These are phyloP conservation scores for Fraxinus dipetala DNA, from an alignment of 305 asterid genomes.

Conservation along the genomic window DNA sequence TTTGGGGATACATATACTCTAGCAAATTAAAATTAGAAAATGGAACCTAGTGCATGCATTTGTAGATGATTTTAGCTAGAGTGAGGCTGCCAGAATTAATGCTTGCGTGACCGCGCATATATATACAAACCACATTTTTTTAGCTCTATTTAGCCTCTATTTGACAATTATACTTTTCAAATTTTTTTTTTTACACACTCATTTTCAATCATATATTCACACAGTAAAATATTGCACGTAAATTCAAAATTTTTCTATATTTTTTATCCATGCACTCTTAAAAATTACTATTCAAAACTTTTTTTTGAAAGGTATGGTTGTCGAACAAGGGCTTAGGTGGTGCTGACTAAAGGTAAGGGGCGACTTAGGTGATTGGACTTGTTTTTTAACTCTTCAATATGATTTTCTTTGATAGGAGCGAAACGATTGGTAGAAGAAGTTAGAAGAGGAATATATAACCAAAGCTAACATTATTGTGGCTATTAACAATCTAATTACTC, in stretches of 20 bases:
- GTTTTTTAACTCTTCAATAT: not conserved
- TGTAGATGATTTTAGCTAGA: too few relatives aligned
- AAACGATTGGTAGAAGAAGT: not conserved
- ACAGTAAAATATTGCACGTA: too few relatives aligned
- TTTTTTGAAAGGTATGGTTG: not conserved
- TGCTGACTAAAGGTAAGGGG: not conserved
- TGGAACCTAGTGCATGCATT: not conserved
- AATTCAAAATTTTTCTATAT: not conserved
- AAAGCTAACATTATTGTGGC: not conserved
- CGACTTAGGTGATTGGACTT: not conserved
- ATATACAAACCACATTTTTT: too few relatives aligned
- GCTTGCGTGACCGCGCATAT: not conserved
- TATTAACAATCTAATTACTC: not conserved
- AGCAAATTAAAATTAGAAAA: not conserved
- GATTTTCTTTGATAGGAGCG: not conserved
- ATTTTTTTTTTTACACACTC: too few relatives aligned
- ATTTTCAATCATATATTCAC: too few relatives aligned
- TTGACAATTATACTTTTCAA: too few relatives aligned
- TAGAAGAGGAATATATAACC: not conserved
- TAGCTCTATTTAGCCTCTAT: too few relatives aligned
- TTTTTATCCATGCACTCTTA: too few relatives aligned
- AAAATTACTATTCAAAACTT: too few relatives aligned
- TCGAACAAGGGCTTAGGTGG: not conserved
- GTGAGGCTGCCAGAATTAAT: not conserved
- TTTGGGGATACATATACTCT: not conserved